Base-by-base conservation (phyloP, 2,329 filamentous ascomycete species). In the Dothideomycetes sp. region DNA sequence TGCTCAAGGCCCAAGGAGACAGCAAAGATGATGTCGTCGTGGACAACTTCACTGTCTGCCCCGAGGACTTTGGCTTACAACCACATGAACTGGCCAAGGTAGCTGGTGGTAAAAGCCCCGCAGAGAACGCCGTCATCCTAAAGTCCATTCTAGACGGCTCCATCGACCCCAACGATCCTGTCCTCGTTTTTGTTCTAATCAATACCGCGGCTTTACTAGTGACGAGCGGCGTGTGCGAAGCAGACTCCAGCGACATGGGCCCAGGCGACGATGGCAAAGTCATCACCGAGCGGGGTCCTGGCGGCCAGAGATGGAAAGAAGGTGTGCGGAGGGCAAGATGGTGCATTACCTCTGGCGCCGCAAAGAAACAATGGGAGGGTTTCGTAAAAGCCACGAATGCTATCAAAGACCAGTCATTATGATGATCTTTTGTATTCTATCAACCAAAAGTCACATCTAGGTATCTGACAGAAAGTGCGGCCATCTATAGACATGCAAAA, bases 121-220 rank as follows among this genome's bases (percentile, higher is more conserved):
- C 75, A 36, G 83, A 94, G 62, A 98, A 98, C 56, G 91, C 91
- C 1, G 72, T 72, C 45, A 94, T 94, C 34, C 64, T 98, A 44
- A 79, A 79, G 58, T 73, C 72, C 45, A 81, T 98, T 32, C 63
- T 98, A 42, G 70, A 72, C 37, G 81, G 83, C 46, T 73, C 93
- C 59, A 60, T 93, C 34, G 66, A 77, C 1, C 72, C 73, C 9
- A 77, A 94, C 50, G 77, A 94, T 51, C 86, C 91, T 0, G 84
- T 98, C 38, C 62, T 95, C 45, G 81, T 94, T 56, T 98, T 98
- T 55, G 86, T 98, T 15, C 71, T 96, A 37, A 83, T 96, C 63
- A 98, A 98, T 56, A 84, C 89, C 2, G 88, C 89, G 0, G 85
- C 87, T 2, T 65, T 98, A 37, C 73, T 98, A 38, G 89, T 94